A percentile compares a stretch with the other conserved stretches of the same genome.
Evolutionary conservation across 129 eudicot genomes (phyloP).

Genomic region (Escallonia herrerae): DNA sequence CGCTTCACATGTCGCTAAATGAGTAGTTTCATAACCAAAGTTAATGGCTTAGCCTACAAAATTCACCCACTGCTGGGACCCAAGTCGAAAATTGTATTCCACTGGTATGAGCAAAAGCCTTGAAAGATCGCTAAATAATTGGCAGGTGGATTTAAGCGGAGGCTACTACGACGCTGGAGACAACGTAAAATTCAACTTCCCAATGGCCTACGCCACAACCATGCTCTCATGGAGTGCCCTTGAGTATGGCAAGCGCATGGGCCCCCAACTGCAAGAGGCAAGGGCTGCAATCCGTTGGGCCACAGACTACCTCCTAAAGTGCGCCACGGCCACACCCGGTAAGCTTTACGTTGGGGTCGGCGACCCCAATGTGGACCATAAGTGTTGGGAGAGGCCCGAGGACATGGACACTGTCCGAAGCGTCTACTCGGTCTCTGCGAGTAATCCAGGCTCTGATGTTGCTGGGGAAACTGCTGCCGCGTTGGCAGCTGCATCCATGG

Average conservation of each 20-base stretch:
- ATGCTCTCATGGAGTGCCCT: constrained; percentile 79
- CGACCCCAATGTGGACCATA: constrained; percentile 87
- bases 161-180: constrained; percentile 99
- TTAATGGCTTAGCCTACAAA: not conserved
- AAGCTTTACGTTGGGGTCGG: constrained; percentile 90
- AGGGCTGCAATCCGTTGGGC: constrained; percentile 81
- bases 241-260: constrained; percentile 68
- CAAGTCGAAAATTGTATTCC: not conserved
- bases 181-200: constrained; percentile 86
- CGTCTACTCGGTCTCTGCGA: constrained; percentile 58
- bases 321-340: constrained; percentile 79
- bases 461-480: constrained; percentile 98
- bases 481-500: constrained; percentile 76
- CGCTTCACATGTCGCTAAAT: not conserved
- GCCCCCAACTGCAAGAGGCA: constrained; percentile 38
- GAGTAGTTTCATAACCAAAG: not conserved
- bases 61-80: not conserved
- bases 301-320: constrained; percentile 81
- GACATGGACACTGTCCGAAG: constrained; percentile 82
- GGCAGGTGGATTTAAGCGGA: constrained; percentile 78
- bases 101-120: not conserved
- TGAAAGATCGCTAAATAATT: not conserved
- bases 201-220: constrained; percentile 91
- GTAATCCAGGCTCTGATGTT: constrained; percentile 86
- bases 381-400: constrained; percentile 98